phyloP scores from a whole-genome alignment of 179 eudicot species.

The Patellifolia procumbens region DNA sequence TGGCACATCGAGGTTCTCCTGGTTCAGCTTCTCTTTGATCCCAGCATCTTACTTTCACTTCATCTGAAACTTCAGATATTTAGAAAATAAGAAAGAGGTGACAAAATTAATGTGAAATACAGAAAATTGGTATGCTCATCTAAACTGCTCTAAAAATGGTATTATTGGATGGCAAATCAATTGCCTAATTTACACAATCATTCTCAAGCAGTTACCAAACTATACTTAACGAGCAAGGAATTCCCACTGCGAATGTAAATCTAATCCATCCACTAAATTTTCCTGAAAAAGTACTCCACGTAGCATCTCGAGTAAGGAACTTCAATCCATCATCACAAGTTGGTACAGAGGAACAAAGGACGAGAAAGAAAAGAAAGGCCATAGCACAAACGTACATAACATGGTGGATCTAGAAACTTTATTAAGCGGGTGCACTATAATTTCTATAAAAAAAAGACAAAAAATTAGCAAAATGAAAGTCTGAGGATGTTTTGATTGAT shows the following conservation, averaged over 20 bases:
- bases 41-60: conserved; percentile 79
- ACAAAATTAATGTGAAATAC: neutral
- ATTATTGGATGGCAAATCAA: neutral
- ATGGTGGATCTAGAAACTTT: no score
- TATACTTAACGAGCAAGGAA: neutral
- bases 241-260: neutral
- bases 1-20: conserved; percentile 79
- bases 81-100: no score
- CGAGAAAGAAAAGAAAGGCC: neutral
- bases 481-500: no score
- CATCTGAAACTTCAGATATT: conserved; percentile 38
- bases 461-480: no score
- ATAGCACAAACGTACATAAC: neutral
- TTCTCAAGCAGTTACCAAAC: no score
- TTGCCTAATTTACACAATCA: neutral
- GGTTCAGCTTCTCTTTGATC: conserved; percentile 95
- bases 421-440: no score
- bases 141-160: neutral
- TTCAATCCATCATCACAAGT: neutral
- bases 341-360: neutral
- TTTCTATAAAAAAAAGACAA: no score
- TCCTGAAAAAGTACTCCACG: neutral
- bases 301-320: neutral
- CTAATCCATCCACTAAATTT: neutral
- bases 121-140: neutral